Percentiles rank a stretch among this genome's conserved stretches.
These are phyloP conservation scores for Komagataea norvegica DNA, from an alignment of 1,139 yeast genomes.

Conservation along the genomic window DNA sequence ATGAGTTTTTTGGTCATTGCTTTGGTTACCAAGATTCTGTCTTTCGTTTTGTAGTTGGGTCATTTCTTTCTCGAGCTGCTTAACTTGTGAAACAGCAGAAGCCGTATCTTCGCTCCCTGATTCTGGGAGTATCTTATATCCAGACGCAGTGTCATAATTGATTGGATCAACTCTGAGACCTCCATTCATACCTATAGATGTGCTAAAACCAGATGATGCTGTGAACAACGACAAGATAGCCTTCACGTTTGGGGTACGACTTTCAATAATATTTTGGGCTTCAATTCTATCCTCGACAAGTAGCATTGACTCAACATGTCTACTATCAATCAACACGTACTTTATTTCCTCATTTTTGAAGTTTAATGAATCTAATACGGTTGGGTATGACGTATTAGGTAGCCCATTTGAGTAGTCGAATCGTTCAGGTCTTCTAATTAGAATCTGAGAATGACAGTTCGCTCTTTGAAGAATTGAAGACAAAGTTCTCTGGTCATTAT, in stretches of 20 bases:
- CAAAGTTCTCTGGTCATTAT: conserved; percentile 53
- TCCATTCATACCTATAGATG: conserved; percentile 33
- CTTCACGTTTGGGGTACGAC: conserved; percentile 38
- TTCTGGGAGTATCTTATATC: conserved; percentile 26
- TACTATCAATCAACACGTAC: conserved; percentile 62
- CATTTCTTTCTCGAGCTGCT: conserved; percentile 21
- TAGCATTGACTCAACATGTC: conserved; percentile 54
- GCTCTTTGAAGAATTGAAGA: conserved; percentile 39
- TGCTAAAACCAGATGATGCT: conserved; percentile 42
- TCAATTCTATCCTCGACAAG: conserved; percentile 46
- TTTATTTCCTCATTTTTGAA: conserved; percentile 50
- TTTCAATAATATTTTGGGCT: conserved; percentile 45
- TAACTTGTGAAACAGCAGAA: conserved; percentile 23
- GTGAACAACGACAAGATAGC: conserved; percentile 44
- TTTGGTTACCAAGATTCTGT: conserved; percentile 3
- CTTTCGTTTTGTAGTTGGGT: conserved; percentile 1
- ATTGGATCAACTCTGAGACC: conserved; percentile 59
- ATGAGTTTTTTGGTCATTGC: background rate
- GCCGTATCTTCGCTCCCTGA: conserved; percentile 20
- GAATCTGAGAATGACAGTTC: conserved; percentile 35
- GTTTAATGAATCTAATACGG: conserved; percentile 57
- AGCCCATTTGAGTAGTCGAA: conserved; percentile 46
- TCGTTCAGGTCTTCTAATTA: conserved; percentile 51
- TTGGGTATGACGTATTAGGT: conserved; percentile 35
- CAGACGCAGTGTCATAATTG: conserved; percentile 30